These are phyloP conservation scores for Lolium rigidum DNA, from an alignment of 176 grass and related monocot species.

Conservation along the genomic window DNA sequence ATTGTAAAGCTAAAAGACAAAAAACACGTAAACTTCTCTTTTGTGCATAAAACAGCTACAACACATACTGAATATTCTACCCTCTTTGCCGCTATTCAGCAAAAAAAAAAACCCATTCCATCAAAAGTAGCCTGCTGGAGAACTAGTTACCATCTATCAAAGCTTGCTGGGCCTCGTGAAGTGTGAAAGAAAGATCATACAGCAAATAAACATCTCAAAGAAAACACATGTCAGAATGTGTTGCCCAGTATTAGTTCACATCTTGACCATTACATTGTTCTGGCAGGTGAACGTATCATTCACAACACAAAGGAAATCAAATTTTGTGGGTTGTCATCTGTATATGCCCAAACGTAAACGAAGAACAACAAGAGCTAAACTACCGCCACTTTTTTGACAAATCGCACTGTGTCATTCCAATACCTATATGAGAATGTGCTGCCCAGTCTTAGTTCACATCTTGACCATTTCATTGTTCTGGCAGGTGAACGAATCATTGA, in stretches of 20 bases:
- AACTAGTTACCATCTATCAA: background rate
- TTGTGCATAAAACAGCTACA: background rate
- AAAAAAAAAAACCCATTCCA: background rate
- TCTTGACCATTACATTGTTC: background rate
- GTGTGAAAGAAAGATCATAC: background rate
- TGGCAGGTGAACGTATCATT: background rate
- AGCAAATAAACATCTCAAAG: background rate
- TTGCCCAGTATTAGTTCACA: background rate
- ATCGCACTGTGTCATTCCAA: too few relatives aligned
- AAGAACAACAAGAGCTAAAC: too few relatives aligned
- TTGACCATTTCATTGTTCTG: background rate
- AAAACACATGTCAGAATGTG: background rate
- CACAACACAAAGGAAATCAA: background rate
- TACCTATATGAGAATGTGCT: background rate
- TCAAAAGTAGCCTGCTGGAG: background rate
- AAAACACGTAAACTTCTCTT: background rate
- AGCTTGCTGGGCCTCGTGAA: background rate
- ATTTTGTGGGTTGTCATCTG: too few relatives aligned
- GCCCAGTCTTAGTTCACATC: background rate
- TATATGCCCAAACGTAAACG: too few relatives aligned
- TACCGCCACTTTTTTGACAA: too few relatives aligned
- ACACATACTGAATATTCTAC: background rate
- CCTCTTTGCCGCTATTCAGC: background rate
- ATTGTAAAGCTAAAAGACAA: background rate
- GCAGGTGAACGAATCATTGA: background rate